Percentiles rank a stretch among this genome's conserved stretches.
Conservation (phyloP, 208 protist genomes). For the Trichomonas tenax region DNA sequence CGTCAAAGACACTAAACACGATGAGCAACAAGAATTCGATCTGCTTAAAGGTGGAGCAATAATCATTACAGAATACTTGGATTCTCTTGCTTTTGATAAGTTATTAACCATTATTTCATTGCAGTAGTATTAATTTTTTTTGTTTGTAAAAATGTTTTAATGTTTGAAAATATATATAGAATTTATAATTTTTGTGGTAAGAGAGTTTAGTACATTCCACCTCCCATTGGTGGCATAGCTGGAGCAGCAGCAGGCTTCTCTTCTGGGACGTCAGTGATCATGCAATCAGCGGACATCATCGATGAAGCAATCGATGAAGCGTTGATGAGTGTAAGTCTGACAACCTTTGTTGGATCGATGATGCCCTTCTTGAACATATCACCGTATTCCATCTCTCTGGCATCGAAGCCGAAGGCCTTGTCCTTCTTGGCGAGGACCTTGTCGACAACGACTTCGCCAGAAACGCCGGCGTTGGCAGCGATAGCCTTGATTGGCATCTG, state of each 20-base stretch:
- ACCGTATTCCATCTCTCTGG: conserved; percentile 55
- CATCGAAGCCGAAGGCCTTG: conserved; percentile 61
- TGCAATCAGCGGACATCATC: conserved; percentile 91
- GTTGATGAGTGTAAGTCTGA: conserved; percentile 79
- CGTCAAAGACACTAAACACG: background rate
- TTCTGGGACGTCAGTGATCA: conserved; percentile 57
- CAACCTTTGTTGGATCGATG: conserved; percentile 94
- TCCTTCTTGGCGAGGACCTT: conserved; percentile 68
- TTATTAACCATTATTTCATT: background rate
- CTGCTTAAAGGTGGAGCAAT: background rate
- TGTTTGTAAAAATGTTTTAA: background rate
- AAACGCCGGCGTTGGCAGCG: conserved; percentile 80
- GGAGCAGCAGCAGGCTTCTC: conserved; percentile 26
- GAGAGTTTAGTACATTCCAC: conserved; percentile 26
- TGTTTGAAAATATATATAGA: background rate
- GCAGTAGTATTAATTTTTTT: background rate
- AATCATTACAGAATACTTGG: background rate
- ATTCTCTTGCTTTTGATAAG: background rate
- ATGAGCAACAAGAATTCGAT: background rate
- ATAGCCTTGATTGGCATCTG: conserved; percentile 54
- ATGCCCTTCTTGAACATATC: conserved; percentile 95
- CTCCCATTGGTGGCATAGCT: conserved; percentile 23
- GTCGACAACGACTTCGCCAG: conserved; percentile 86
- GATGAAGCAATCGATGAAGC: conserved; percentile 80
- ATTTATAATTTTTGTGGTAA: no score